Conservation (phyloP, 2,329 filamentous ascomycete genomes). For the Colletotrichum trifolii region DNA sequence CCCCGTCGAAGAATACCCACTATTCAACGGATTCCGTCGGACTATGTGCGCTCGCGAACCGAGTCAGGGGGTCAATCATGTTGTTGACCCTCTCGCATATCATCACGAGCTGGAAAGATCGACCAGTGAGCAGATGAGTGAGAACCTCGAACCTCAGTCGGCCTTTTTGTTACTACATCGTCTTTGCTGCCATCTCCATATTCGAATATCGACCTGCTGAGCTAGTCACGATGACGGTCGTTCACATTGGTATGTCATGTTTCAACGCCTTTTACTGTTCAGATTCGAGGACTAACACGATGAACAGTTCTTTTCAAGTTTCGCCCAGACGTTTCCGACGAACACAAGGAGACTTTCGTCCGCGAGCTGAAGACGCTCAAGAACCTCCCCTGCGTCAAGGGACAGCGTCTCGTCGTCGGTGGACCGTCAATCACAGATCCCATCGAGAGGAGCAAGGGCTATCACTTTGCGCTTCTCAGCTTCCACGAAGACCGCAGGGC, state of each 20-base stretch:
- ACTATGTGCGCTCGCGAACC: no score
- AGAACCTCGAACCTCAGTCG: no score
- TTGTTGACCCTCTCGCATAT: no score
- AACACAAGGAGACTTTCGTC: slow-evolving; percentile 58
- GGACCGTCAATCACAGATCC: slow-evolving; percentile 64
- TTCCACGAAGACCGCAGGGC: slow-evolving; percentile 59
- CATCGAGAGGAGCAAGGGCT: slow-evolving; percentile 63
- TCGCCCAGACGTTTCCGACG: slow-evolving; percentile 50
- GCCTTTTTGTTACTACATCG: no score
- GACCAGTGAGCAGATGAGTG: no score
- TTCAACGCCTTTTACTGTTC: no score
- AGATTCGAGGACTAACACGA: background rate
- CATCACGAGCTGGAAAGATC: no score
- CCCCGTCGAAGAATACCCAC: no score
- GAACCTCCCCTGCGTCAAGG: slow-evolving; percentile 57
- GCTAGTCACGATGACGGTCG: slow-evolving; percentile 44
- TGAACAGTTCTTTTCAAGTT: slow-evolving; percentile 62
- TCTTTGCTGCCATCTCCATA: no score
- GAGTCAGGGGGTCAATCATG: no score
- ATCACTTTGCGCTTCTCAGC: slow-evolving; percentile 62
- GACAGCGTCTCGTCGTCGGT: slow-evolving; percentile 61
- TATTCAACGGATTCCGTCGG: no score
- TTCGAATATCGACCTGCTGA: no score
- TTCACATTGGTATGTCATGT: slow-evolving; percentile 47
- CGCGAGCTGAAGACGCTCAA: slow-evolving; percentile 61